A percentile compares a stretch with the other conserved stretches of the same genome.
Evolutionary conservation across 108 stramenopile species (phyloP).

Genomic region (Asterionellopsis glacialis): DNA sequence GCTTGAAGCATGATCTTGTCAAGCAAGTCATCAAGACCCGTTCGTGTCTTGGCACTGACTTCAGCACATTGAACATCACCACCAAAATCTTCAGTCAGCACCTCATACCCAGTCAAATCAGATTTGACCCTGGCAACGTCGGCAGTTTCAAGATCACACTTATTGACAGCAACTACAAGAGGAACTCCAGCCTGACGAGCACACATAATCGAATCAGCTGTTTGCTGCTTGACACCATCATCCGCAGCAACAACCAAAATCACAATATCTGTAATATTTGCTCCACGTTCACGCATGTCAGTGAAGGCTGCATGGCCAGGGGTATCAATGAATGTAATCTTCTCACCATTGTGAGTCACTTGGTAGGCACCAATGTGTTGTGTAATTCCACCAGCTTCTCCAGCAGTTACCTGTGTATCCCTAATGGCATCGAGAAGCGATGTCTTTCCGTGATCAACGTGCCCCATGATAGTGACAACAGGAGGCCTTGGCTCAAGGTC

Average conservation of each 20-base stretch:
- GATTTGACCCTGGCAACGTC: conserved; percentile 78
- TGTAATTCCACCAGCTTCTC: conserved; percentile 99
- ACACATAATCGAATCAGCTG: conserved; percentile 93
- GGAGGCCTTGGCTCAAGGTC: conserved; percentile 81
- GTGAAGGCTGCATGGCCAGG: conserved; percentile 99
- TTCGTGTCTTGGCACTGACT: conserved; percentile 90
- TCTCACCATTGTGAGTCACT: conserved; percentile 63
- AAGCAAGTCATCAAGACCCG: conserved; percentile 90
- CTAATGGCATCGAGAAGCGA: conserved; percentile 95
- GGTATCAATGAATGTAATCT: conserved; percentile 98
- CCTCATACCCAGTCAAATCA: conserved; percentile 88
- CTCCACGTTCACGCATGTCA: conserved; percentile 96
- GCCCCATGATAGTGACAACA: conserved; percentile 99
- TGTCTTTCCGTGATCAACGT: conserved; percentile 99
- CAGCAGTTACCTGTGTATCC: conserved; percentile 82
- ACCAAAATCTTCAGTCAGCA: conserved; percentile 92
- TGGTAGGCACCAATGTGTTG: conserved; percentile 96
- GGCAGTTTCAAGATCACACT: conserved; percentile 88
- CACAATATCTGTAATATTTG: conserved; percentile 97
- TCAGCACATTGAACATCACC: conserved; percentile 88
- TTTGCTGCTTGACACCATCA: conserved; percentile 98
- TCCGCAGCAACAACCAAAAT: conserved; percentile 99
- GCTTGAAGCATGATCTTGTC: conserved; percentile 94
- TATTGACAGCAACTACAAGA: conserved; percentile 96
- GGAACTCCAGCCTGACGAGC: conserved; percentile 91